These are phyloP conservation scores for Fusarium gaditjirri DNA, from an alignment of 2,329 filamentous ascomycete species.

Conservation along the genomic window DNA sequence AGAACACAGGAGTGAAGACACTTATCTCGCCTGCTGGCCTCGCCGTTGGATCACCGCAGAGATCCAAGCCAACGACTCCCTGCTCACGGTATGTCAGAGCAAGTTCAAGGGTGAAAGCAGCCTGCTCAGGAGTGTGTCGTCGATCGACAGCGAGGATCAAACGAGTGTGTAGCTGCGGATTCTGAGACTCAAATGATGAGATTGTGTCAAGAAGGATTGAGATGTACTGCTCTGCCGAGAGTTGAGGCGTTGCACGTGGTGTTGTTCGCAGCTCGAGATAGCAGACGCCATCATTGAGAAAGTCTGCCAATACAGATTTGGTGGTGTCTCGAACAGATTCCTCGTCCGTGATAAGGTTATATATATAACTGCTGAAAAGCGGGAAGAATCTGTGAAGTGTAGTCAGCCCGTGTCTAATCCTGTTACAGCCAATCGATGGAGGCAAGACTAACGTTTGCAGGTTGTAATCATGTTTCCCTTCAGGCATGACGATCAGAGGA, in stretches of 20 bases:
- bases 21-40: conserved; percentile 66
- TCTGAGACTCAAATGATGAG: conserved; percentile 56
- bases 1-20: conserved; percentile 69
- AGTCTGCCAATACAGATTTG: conserved; percentile 71
- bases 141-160: conserved; percentile 83
- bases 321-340: conserved; percentile 71
- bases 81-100: conserved; percentile 63
- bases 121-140: conserved; percentile 67
- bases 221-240: conserved; percentile 74
- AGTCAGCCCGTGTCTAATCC: background rate
- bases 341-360: conserved; percentile 74
- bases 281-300: conserved; percentile 75
- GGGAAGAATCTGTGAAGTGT: conserved; percentile 73
- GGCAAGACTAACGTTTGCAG: conserved; percentile 67
- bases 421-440: background rate
- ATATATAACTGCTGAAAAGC: conserved; percentile 82
- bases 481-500: conserved; percentile 74
- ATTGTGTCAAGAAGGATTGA: conserved; percentile 74
- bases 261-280: conserved; percentile 87
- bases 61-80: conserved; percentile 78
- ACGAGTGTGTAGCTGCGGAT: conserved; percentile 63
- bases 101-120: conserved; percentile 71
- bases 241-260: conserved; percentile 69
- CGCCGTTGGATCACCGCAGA: conserved; percentile 77
- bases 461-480: conserved; percentile 77